Conservation (phyloP, 139 green algal genomes). For the Spirogloea muscicola region DNA sequence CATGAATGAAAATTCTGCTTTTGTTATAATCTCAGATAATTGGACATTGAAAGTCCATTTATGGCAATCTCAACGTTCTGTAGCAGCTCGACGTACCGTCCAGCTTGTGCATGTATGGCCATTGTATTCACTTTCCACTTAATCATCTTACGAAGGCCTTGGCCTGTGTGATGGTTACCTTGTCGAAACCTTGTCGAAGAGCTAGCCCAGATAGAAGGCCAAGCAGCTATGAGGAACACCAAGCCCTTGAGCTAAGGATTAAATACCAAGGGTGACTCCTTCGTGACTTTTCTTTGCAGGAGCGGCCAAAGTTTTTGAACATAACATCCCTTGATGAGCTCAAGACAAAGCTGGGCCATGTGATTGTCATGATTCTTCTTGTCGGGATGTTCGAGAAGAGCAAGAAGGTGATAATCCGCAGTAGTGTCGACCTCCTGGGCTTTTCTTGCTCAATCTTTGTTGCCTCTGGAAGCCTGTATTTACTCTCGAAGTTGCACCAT, state of each 20-base stretch:
- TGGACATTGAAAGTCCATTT: neutral
- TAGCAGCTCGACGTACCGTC: neutral
- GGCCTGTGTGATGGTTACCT: neutral
- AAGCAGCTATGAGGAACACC: too few species aligned
- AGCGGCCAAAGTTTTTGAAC: slow-evolving; percentile 8
- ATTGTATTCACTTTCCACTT: neutral
- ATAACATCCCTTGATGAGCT: slow-evolving; percentile 16
- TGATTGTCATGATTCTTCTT: slow-evolving; percentile 34
- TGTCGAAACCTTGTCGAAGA: too few species aligned
- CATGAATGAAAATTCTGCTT: neutral
- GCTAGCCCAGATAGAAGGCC: neutral
- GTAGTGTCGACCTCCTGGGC: neutral
- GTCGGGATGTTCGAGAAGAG: slow-evolving; percentile 28
- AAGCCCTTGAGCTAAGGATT: neutral
- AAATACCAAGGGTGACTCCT: too few species aligned
- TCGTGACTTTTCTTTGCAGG: neutral
- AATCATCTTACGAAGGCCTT: neutral
- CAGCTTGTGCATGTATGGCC: neutral
- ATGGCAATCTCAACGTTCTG: neutral
- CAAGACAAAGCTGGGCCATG: slow-evolving; percentile 32
- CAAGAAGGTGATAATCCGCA: slow-evolving; percentile 10
- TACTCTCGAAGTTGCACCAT: slow-evolving; percentile 28
- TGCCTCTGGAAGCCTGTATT: slow-evolving; percentile 10
- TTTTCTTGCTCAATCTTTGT: slow-evolving; percentile 8
- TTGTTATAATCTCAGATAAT: too few species aligned